These are phyloP conservation scores for Tricholoma saponaceum DNA, from an alignment of 768 basidiomycete species.

Conservation along the genomic window DNA sequence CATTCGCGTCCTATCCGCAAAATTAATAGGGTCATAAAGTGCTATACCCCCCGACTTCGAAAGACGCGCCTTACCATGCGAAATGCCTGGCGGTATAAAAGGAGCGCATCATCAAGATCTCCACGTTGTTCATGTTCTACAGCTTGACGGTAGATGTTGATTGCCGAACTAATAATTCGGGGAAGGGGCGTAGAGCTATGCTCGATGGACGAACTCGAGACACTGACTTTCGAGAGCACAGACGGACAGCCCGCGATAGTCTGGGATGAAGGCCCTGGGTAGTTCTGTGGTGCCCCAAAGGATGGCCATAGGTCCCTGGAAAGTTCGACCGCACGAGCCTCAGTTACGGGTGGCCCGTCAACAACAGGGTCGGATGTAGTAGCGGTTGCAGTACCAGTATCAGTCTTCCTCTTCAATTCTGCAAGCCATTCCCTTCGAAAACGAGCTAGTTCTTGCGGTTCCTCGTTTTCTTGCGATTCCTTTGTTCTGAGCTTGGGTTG, in stretches of 20 bases:
- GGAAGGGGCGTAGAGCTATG: slow-evolving; percentile 25
- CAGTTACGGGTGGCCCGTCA: neutral
- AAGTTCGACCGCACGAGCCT: neutral
- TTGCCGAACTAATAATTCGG: slow-evolving; percentile 40
- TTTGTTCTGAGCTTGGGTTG: slow-evolving; percentile 4
- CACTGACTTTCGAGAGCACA: slow-evolving; percentile 11
- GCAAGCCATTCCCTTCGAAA: slow-evolving; percentile 75
- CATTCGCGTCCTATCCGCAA: slow-evolving; percentile 49
- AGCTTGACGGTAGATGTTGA: slow-evolving; percentile 67
- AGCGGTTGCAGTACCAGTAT: slow-evolving; percentile 3
- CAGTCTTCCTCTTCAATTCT: slow-evolving; percentile 47
- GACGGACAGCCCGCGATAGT: slow-evolving; percentile 13
- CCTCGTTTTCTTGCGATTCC: slow-evolving; percentile 28
- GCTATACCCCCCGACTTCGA: neutral
- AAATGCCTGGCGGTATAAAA: slow-evolving; percentile 78
- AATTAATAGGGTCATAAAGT: slow-evolving; percentile 3
- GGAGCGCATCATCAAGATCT: slow-evolving; percentile 70
- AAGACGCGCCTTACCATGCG: slow-evolving; percentile 38
- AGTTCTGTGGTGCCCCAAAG: neutral
- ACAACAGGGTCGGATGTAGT: slow-evolving; percentile 1
- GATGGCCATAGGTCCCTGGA: neutral
- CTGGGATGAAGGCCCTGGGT: slow-evolving; percentile 15
- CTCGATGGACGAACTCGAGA: slow-evolving; percentile 20
- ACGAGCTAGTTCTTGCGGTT: slow-evolving; percentile 56
- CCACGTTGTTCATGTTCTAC: slow-evolving; percentile 71